These are phyloP conservation scores for Backusella parvicylindrica DNA, from an alignment of 192 early-diverging fungal genomes.

Conservation along the genomic window DNA sequence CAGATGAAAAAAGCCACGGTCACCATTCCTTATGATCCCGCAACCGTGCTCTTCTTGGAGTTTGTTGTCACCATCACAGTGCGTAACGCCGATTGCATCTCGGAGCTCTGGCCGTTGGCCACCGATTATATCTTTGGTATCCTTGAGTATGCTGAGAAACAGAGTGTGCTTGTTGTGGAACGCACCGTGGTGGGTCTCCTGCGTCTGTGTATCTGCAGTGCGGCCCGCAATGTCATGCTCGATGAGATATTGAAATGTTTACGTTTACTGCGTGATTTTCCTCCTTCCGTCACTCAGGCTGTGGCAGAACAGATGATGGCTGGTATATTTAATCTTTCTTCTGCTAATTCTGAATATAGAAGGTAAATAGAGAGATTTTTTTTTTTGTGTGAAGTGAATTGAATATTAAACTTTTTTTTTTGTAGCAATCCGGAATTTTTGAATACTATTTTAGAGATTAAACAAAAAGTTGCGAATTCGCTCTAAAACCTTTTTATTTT, in stretches of 20 bases:
- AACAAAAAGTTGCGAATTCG: slow-evolving; percentile 29
- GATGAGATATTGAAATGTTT: slow-evolving; percentile 50
- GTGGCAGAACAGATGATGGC: slow-evolving; percentile 78
- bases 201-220: slow-evolving; percentile 65
- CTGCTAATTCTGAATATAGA: slow-evolving; percentile 30
- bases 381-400: neutral
- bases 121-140: slow-evolving; percentile 70
- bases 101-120: slow-evolving; percentile 57
- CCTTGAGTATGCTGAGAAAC: slow-evolving; percentile 57
- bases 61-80: slow-evolving; percentile 71
- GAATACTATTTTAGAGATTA: slow-evolving; percentile 30
- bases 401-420: neutral
- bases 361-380: slow-evolving; percentile 4
- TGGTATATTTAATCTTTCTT: slow-evolving; percentile 58
- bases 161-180: slow-evolving; percentile 70
- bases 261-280: slow-evolving; percentile 50
- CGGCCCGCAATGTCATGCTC: slow-evolving; percentile 51
- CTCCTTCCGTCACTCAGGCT: slow-evolving; percentile 55
- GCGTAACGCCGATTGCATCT: slow-evolving; percentile 73
- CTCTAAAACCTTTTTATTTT: neutral
- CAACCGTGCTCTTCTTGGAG: slow-evolving; percentile 74
- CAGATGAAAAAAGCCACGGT: slow-evolving; percentile 17
- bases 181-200: slow-evolving; percentile 74
- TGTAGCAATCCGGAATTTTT: slow-evolving; percentile 28
- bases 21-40: slow-evolving; percentile 51